Percentiles rank a stretch among this genome's conserved stretches.
Evolutionary conservation across 768 basidiomycete species (phyloP).

Genomic region (Mycena indigotica): DNA sequence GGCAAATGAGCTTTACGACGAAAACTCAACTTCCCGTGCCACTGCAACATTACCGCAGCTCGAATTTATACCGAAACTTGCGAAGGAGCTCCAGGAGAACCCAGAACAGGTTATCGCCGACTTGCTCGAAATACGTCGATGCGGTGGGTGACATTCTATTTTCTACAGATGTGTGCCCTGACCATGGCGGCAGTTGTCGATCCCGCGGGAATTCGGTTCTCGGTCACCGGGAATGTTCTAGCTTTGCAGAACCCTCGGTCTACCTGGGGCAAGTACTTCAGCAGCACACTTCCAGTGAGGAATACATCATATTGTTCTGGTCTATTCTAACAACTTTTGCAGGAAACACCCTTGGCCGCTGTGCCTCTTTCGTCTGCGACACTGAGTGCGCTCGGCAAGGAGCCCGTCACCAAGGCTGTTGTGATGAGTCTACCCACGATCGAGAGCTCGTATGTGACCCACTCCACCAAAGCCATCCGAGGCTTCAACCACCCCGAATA

Average conservation of each 20-base stretch:
- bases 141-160: slow-evolving; percentile 48
- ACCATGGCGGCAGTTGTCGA: slow-evolving; percentile 62
- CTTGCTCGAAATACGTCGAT: slow-evolving; percentile 72
- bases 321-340: no score
- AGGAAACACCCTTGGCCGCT: slow-evolving; percentile 62
- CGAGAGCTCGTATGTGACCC: slow-evolving; percentile 85
- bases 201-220: slow-evolving; percentile 83
- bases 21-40: slow-evolving; percentile 69
- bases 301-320: no score
- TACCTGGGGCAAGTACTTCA: slow-evolving; percentile 74
- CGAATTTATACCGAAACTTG: slow-evolving; percentile 78
- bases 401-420: slow-evolving; percentile 74
- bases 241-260: slow-evolving; percentile 69
- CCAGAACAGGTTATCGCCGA: slow-evolving; percentile 73
- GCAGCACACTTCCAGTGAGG: slow-evolving; percentile 59
- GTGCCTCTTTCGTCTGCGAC: slow-evolving; percentile 69
- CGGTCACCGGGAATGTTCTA: slow-evolving; percentile 87
- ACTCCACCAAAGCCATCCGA: slow-evolving; percentile 75
- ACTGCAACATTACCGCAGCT: slow-evolving; percentile 70
- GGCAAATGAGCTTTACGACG: slow-evolving; percentile 64
- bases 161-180: neutral
- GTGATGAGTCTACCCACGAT: slow-evolving; percentile 91
- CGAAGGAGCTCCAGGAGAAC: slow-evolving; percentile 67
- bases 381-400: slow-evolving; percentile 72
- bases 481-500: slow-evolving; percentile 84